These are phyloP conservation scores for Lactifluus rugatus DNA, from an alignment of 768 basidiomycete genomes.

Conservation along the genomic window DNA sequence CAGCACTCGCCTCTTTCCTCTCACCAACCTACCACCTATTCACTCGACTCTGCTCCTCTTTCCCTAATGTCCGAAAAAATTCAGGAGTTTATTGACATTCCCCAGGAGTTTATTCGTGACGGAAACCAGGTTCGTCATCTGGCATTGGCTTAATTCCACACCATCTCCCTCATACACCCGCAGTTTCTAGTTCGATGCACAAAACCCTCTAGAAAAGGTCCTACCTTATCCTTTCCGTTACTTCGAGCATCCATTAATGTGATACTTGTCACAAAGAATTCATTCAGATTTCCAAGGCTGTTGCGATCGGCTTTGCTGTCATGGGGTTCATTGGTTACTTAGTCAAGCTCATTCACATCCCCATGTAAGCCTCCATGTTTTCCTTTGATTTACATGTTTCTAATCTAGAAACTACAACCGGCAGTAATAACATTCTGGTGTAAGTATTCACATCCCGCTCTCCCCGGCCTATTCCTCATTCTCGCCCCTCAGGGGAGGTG, in stretches of 20 bases:
- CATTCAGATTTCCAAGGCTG: conserved; percentile 87
- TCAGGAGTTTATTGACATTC: conserved; percentile 82
- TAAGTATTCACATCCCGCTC: conserved; percentile 38
- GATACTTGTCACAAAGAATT: conserved; percentile 54
- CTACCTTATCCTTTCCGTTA: conserved; percentile 15
- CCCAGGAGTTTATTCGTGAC: conserved; percentile 86
- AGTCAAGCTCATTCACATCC: conserved; percentile 96
- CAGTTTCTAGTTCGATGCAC: conserved; percentile 97
- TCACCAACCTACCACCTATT: neutral
- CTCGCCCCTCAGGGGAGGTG: conserved; percentile 52
- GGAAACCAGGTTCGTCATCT: conserved; percentile 66
- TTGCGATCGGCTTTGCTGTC: conserved; percentile 94
- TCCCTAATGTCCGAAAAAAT: conserved; percentile 71
- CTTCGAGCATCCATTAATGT: neutral
- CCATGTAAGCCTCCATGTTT: conserved; percentile 60
- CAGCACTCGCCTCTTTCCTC: too few species aligned
- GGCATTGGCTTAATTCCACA: neutral
- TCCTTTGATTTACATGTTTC: neutral
- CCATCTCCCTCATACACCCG: conserved; percentile 10
- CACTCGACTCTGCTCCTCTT: conserved; percentile 18
- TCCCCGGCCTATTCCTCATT: conserved; percentile 18
- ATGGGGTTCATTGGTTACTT: conserved; percentile 99
- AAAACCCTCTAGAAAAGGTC: conserved; percentile 94
- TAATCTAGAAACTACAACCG: conserved; percentile 16
- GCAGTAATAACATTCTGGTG: conserved; percentile 96